Base-by-base conservation (phyloP, 768 basidiomycete genomes). In the Auriscalpium vulgare region DNA sequence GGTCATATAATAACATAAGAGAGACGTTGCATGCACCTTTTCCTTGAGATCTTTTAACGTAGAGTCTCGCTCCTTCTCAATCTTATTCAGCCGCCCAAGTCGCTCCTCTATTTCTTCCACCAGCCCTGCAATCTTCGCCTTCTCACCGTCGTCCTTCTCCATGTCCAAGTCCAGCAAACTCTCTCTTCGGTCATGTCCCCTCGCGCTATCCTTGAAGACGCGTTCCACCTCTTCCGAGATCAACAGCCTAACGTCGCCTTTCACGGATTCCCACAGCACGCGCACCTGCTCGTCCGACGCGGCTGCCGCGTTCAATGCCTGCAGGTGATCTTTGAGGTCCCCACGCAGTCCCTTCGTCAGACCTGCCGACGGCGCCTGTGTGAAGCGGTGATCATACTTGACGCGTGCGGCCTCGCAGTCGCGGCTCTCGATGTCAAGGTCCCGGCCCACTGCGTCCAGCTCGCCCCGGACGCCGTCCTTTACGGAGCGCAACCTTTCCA, bases 21-120 rank as follows among this genome's bases (percentile, higher is more conserved):
- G 14, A 3, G 17, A 43, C 47, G 55, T 46, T 8, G 35, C 8
- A 51, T 63, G 8, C 53, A 93, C 95, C 82, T 95, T 97, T 46
- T 97, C 95, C 68, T 98, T 99, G 50, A 99, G 74, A 66, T 98
- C 97, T 67, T 90, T 94, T 53, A 98, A 71, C 0, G 93, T 85
- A 62, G 95, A 89, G 10, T 80, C 81, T 50, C 95, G 75, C 72
- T 98, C 95, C 56, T 82, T 82, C 47, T 85, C 78, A 58, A 99
- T 87, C 74, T 92, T 88, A 69, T 81, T 85, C 50, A 98, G 67
- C 63, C 85, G 75, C 29, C 83, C 85, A 14, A 98, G 68, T 50
- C 84, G 74, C 56, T 95, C 87, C 60, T 91, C 88, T 56, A 93
- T 87, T 64, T 88, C 87, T 2, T 75, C 73, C 0, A 94, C 86